Base-by-base conservation (phyloP, 768 basidiomycete genomes). In the Fistulinella prunicolor region DNA sequence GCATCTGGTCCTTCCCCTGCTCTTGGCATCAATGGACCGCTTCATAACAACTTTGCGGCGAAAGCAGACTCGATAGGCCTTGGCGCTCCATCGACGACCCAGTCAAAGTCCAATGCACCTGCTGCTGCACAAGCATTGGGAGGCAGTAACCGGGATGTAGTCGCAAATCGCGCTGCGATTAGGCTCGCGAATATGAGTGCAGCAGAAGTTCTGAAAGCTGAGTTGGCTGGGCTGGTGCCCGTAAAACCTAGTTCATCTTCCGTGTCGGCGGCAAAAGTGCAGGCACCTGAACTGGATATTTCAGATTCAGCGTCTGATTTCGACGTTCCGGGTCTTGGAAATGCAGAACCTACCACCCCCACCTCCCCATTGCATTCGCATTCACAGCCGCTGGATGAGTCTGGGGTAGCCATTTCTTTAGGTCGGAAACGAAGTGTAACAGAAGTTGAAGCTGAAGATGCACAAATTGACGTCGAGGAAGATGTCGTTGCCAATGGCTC, bases 151-250 rank as follows among this genome's bases (percentile, higher is more conserved):
- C 80, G 81, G 46, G 90, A 94, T 66, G 82, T 95, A 50, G 92
- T 94, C 23, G 85, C 86, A 41, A 95, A 95, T 67, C 82, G 92
- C 35, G 81, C 82, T 54, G 90, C 89, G 21, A 91, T 96, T 55
- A 83, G 94, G 51, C 85, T 95, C 81, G 95, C 95, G 23, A 98
- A 98, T 64, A 82, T 98, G 83, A 91, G 83, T 73, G 95, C 95
- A 38, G 94, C 94, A 46, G 91, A 98, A 65, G 80, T 86, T 66
- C 76, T 98, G 59, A 94, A 91, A 70, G 93, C 91, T 43, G 91
- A 97, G 68, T 68, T 97, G 54, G 79, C 84, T 55, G 80, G 82
- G 19, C 62, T 74, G 38, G 54, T 67, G 44, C 72, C 77, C 12
- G 64, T 72, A 42, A 75, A 73, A 56, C 56, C 68, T 13, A 63